Evolutionary conservation across 148 eudicot genomes (phyloP).

Genomic region (Euryodendron excelsum): DNA sequence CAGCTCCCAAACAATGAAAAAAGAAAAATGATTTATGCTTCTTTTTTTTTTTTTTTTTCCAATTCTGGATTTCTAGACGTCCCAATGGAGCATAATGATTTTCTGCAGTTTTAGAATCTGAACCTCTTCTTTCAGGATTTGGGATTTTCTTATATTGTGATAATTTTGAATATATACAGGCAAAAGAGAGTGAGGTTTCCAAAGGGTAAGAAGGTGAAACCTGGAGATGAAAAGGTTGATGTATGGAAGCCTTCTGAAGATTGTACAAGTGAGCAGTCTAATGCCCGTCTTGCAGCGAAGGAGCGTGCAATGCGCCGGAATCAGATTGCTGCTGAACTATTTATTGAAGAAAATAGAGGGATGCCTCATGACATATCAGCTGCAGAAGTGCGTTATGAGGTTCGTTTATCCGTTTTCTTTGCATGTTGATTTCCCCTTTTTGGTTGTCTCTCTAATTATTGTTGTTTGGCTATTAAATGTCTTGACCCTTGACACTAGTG

Average conservation of each 20-base stretch:
- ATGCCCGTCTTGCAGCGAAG: slow-evolving; percentile 61
- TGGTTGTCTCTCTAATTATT: neutral
- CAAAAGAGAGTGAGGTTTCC: slow-evolving; percentile 84
- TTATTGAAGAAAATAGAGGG: slow-evolving; percentile 49
- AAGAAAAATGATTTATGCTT: neutral
- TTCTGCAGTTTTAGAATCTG: neutral
- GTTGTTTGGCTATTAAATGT: neutral
- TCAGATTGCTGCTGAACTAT: slow-evolving; percentile 45
- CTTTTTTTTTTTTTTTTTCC: too few relatives aligned
- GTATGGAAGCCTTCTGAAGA: slow-evolving; percentile 29
- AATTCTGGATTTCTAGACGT: neutral
- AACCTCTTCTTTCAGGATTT: neutral
- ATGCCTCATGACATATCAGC: slow-evolving; percentile 45
- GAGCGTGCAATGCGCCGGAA: slow-evolving; percentile 61
- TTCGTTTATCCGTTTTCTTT: slow-evolving; percentile 11
- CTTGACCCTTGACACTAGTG: neutral
- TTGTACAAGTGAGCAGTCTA: slow-evolving; percentile 25
- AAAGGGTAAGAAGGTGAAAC: slow-evolving; percentile 75
- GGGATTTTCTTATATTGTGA: neutral
- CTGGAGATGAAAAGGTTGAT: slow-evolving; percentile 34
- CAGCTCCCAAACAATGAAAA: neutral
- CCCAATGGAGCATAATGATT: neutral
- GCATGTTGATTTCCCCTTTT: neutral
- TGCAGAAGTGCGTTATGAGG: slow-evolving; percentile 79
- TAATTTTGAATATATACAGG: slow-evolving; percentile 33